Evolutionary conservation across 2,329 filamentous ascomycete species (phyloP), one percentile per base, ranked within the genome.

Genomic region (Talaromyces rugulosus): DNA sequence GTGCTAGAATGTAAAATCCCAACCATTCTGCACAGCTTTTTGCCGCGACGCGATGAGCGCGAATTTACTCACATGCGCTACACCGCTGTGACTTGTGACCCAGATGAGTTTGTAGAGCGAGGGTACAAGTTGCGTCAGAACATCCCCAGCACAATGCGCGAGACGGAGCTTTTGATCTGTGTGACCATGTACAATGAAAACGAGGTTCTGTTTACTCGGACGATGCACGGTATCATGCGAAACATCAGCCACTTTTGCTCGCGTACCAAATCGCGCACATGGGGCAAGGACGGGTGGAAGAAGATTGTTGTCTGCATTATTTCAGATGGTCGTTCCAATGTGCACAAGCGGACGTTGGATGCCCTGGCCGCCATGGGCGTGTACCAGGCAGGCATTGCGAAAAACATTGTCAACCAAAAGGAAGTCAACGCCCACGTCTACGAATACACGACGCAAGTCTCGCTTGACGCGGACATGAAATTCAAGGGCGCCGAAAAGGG

Each of bases 131-230:
- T 99, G 70, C 89, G 95, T 59, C 95, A 98, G 76, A 91, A 91
- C 71, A 92, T 97, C 64, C 92, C 92, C 53, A 85, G 81, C 62
- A 96, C 91, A 0, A 82, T 88, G 31, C 87, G 95, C 65, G 93
- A 98, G 76, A 98, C 94, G 0, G 95, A 99, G 77, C 81, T 99
- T 7, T 95, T 98, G 74, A 96, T 99, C 70, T 96, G 93, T 74
- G 83, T 99, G 64, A 99, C 95, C 69, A 98, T 98, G 95, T 98
- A 97, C 81, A 99, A 99, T 77, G 95, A 99, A 78, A 91, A 97
- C 77, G 95, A 98, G 73, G 91, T 96, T 69, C 87, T 92, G 72
- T 99, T 99, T 70, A 97, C 95, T 6, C 87, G 95, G 54, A 99
- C 95, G 0, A 98, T 99, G 94, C 92, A 98, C 75, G 95, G 94